Percentiles rank a stretch among this genome's conserved stretches.
Evolutionary conservation across 176 grass and related monocot genomes (phyloP).

Genomic region (Cenchrus purpureus): DNA sequence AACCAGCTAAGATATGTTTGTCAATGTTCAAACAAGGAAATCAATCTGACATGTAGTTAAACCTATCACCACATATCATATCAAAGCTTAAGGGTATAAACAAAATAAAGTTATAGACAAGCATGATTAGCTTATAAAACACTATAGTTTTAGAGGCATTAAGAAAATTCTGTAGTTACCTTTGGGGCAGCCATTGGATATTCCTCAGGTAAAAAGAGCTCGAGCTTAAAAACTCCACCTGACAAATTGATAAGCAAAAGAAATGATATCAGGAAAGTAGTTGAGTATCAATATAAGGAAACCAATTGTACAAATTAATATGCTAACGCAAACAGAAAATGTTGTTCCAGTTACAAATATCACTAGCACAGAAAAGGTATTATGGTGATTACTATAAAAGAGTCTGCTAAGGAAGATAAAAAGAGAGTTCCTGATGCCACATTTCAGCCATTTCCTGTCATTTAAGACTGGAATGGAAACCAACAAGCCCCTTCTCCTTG

Average conservation of each 20-base stretch:
- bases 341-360: not conserved
- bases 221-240: conserved; percentile 99
- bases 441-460: not conserved
- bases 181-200: conserved; percentile 99
- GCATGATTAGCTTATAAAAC: conserved; percentile 9
- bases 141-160: not conserved
- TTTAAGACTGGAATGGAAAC: not conserved
- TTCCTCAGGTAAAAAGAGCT: conserved; percentile 99
- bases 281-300: not conserved
- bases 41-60: not conserved
- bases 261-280: conserved; percentile 30
- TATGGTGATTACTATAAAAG: not conserved
- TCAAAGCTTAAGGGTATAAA: not conserved
- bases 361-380: not conserved
- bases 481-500: not conserved
- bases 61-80: not conserved
- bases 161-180: conserved; percentile 48
- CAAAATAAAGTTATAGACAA: not conserved
- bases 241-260: conserved; percentile 14
- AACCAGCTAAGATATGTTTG: conserved; percentile 14
- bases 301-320: not conserved
- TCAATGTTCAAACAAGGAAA: conserved; percentile 18
- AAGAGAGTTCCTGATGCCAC: not conserved
- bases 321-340: conserved; percentile 19
- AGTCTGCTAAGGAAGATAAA: not conserved